phyloP scores from a whole-genome alignment of 306 rosid genomes.

The Citrullus mucosospermus region DNA sequence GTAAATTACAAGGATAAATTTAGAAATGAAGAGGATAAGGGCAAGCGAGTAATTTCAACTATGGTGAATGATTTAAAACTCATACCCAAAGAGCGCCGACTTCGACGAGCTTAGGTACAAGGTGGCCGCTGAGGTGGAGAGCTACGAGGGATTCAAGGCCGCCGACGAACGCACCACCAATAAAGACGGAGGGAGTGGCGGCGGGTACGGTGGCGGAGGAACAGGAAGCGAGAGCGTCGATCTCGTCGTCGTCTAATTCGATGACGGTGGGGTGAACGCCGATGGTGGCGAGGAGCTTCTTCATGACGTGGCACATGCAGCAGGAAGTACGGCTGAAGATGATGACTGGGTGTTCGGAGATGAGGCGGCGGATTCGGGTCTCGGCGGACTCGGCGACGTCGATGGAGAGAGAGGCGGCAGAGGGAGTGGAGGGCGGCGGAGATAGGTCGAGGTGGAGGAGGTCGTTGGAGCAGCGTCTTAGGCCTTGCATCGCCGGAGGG shows the following conservation, averaged over 20 bases:
- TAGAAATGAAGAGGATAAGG: neutral
- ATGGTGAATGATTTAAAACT: neutral
- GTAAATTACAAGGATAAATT: neutral
- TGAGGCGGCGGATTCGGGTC: slow-evolving; percentile 69
- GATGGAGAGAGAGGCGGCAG: slow-evolving; percentile 54
- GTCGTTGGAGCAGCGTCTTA: slow-evolving; percentile 56
- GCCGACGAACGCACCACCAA: slow-evolving; percentile 69
- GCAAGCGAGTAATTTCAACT: neutral
- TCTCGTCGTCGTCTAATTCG: slow-evolving; percentile 83
- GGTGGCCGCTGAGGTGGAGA: slow-evolving; percentile 90
- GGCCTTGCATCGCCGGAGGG: slow-evolving; percentile 57
- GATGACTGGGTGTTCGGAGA: slow-evolving; percentile 83
- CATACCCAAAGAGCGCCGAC: slow-evolving; percentile 81
- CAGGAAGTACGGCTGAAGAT: slow-evolving; percentile 80
- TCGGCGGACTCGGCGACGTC: slow-evolving; percentile 78
- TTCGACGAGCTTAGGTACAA: slow-evolving; percentile 74
- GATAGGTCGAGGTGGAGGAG: slow-evolving; percentile 43
- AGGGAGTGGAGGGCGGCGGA: neutral
- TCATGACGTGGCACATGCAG: slow-evolving; percentile 99
- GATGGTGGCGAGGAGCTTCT: slow-evolving; percentile 72
- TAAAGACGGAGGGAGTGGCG: slow-evolving; percentile 53
- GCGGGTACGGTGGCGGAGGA: neutral
- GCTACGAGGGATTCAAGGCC: slow-evolving; percentile 90
- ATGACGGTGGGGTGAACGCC: slow-evolving; percentile 96
- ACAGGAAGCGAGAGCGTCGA: slow-evolving; percentile 44